Evolutionary conservation across 1,284 basidiomycete genomes (phyloP), one percentile per base, ranked within the genome.

Genomic region (Ceratobasidium sp.): DNA sequence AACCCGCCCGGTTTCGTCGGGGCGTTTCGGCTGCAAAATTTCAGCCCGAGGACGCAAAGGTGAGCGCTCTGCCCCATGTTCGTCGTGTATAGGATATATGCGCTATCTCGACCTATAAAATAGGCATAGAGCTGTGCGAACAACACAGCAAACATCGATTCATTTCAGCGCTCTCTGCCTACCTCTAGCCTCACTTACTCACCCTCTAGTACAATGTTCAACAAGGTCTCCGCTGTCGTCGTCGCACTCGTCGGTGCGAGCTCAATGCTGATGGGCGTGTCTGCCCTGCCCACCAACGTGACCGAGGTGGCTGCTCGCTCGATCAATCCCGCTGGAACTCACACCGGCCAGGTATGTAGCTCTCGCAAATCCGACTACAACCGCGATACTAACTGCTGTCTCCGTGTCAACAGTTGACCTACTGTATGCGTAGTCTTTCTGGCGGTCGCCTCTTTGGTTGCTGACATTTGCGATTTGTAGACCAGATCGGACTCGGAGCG

Each of bases 261-360:
- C 48, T 74, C 59, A 13, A 38, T 65, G 57, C 40, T 74, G 48
- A 38, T 61, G 15, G 71, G 71, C 23, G 71, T 42, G 42, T 3
- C 59, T 42, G 71, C 71, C 26, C 48, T 74, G 57, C 71, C 71
- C 33, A 52, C 71, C 71, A 64, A 74, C 71, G 48, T 48, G 20
- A 54, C 71, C 33, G 71, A 64, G 59, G 17, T 59, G 28, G 13
- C 59, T 40, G 48, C 59, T 42, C 71, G 71, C 28, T 62, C 71
- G 9, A 74, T 74, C n/a, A 59, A 65, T 12, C 71, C 71, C 59
- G 46, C 46, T 15, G 71, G 71, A 62, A 74, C 71, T 38, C 71
- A 74, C 61, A 74, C 71, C n/a, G 71, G 71, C 44, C 59, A 74
- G 71, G 71, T 65, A 64, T 65, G 71, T 42, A 23, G 9, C 33